phyloP scores from a whole-genome alignment of 345 rosid genomes.

The Cardamine resedifolia region DNA sequence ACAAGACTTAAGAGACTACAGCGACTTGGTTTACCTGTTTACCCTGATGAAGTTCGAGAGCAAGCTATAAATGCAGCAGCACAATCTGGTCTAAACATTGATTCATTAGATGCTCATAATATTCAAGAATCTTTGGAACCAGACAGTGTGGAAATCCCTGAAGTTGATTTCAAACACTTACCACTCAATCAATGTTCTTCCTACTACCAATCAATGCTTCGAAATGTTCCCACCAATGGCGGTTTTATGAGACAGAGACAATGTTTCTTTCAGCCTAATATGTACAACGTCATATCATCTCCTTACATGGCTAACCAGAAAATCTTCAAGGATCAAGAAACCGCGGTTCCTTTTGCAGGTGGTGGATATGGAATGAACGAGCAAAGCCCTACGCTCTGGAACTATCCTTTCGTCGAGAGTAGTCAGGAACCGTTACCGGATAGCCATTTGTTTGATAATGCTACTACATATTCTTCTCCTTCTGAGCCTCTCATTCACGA shows the following conservation, averaged over 20 bases:
- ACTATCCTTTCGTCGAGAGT: slow-evolving; percentile 20
- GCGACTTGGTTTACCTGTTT: slow-evolving; percentile 56
- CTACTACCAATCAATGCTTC: slow-evolving; percentile 12
- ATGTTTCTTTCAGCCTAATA: slow-evolving; percentile 9
- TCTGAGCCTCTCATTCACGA: slow-evolving; percentile 41
- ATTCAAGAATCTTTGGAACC: slow-evolving; percentile 40
- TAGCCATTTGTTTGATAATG: slow-evolving; percentile 46
- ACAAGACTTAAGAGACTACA: slow-evolving; percentile 60
- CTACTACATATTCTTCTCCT: slow-evolving; percentile 44
- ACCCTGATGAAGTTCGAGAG: slow-evolving; percentile 54
- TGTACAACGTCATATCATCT: slow-evolving; percentile 8
- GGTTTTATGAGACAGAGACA: not conserved
- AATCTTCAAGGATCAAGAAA: slow-evolving; percentile 3
- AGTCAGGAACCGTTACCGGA: slow-evolving; percentile 34
- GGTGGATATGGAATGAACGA: slow-evolving; percentile 13
- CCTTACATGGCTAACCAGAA: slow-evolving; percentile 17
- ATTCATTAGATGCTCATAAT: slow-evolving; percentile 33
- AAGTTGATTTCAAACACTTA: slow-evolving; percentile 45
- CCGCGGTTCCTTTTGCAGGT: not conserved
- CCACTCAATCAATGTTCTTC: slow-evolving; percentile 23
- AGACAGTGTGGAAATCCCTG: slow-evolving; percentile 51
- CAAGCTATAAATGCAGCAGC: slow-evolving; percentile 42
- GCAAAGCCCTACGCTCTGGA: slow-evolving; percentile 16
- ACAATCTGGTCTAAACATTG: slow-evolving; percentile 36
- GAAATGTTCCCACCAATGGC: not conserved